A percentile compares a stretch with the other conserved stretches of the same genome.
These are phyloP conservation scores for Biscogniauxia marginata DNA, from an alignment of 2,329 filamentous ascomycete genomes.

Conservation along the genomic window DNA sequence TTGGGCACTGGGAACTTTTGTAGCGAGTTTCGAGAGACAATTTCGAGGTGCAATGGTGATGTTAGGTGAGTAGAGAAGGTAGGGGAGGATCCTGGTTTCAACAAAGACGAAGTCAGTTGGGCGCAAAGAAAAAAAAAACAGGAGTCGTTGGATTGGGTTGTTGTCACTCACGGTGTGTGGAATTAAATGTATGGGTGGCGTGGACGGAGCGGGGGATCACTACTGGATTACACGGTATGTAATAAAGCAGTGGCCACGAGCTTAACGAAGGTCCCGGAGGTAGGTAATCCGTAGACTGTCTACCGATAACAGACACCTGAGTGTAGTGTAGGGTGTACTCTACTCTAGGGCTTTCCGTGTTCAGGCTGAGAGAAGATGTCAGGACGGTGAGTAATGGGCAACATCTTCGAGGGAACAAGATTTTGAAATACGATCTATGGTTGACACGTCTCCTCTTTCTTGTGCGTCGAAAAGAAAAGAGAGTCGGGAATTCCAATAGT, in stretches of 20 bases:
- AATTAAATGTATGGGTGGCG: conserved; percentile 20
- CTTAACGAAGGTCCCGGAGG: background rate
- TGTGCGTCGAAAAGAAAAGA: background rate
- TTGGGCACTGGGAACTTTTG: conserved; percentile 10
- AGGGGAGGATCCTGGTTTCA: conserved; percentile 23
- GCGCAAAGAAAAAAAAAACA: conserved; percentile 24
- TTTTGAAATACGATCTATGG: background rate
- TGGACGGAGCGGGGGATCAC: conserved; percentile 18
- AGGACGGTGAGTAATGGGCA: background rate
- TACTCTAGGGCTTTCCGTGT: background rate
- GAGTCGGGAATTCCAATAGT: background rate
- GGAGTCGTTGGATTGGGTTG: conserved; percentile 32
- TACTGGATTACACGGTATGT: conserved; percentile 7
- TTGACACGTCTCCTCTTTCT: background rate
- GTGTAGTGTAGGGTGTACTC: too few species aligned
- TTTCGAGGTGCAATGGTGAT: conserved; percentile 4
- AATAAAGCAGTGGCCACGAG: conserved; percentile 1
- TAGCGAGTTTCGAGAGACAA: conserved; percentile 12
- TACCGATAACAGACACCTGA: too few species aligned
- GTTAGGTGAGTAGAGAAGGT: conserved; percentile 3
- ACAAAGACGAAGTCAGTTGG: conserved; percentile 26
- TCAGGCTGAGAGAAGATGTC: background rate
- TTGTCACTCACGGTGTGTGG: conserved; percentile 21
- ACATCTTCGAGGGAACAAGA: background rate
- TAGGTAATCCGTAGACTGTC: too few species aligned